These are phyloP conservation scores for Phaffia tasmanica DNA, from an alignment of 768 basidiomycete species.

Conservation along the genomic window DNA sequence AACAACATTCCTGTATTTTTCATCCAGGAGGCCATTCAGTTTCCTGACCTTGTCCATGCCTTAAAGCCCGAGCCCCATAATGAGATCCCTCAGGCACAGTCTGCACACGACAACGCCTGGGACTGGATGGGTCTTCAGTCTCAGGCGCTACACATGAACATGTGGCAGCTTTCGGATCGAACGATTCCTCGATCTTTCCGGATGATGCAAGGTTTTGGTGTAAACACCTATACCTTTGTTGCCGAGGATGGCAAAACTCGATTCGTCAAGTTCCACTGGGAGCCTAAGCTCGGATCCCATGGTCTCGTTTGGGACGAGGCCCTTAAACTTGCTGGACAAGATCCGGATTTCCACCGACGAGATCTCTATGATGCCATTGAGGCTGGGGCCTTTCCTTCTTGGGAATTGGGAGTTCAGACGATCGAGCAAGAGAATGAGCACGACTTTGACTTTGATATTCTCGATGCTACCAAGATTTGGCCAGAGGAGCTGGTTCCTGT, in stretches of 20 bases:
- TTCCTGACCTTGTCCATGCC: slow-evolving; percentile 48
- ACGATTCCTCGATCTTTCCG: slow-evolving; percentile 73
- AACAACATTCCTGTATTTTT: slow-evolving; percentile 54
- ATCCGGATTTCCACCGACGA: slow-evolving; percentile 83
- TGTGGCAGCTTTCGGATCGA: slow-evolving; percentile 80
- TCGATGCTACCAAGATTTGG: slow-evolving; percentile 45
- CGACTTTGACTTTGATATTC: slow-evolving; percentile 63
- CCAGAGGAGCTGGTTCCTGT: slow-evolving; percentile 71
- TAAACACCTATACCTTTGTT: slow-evolving; percentile 70
- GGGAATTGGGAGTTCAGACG: slow-evolving; percentile 64
- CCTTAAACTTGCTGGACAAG: slow-evolving; percentile 61
- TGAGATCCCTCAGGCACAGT: slow-evolving; percentile 45
- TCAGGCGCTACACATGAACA: slow-evolving; percentile 57
- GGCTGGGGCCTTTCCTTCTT: slow-evolving; percentile 58
- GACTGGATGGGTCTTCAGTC: slow-evolving; percentile 65
- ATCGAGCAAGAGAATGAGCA: slow-evolving; percentile 63
- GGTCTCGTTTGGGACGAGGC: slow-evolving; percentile 83
- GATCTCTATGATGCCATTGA: slow-evolving; percentile 75
- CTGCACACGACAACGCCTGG: slow-evolving; percentile 73
- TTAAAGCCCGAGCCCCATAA: slow-evolving; percentile 62
- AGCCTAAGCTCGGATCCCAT: slow-evolving; percentile 66
- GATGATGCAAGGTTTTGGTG: slow-evolving; percentile 77
- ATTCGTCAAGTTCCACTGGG: slow-evolving; percentile 84
- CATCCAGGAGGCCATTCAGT: slow-evolving; percentile 72
- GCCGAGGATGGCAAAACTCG: slow-evolving; percentile 55